Percentiles rank a stretch among this genome's conserved stretches.
These are phyloP conservation scores for Voacanga thouarsii DNA, from an alignment of 257 asterid genomes.

Conservation along the genomic window DNA sequence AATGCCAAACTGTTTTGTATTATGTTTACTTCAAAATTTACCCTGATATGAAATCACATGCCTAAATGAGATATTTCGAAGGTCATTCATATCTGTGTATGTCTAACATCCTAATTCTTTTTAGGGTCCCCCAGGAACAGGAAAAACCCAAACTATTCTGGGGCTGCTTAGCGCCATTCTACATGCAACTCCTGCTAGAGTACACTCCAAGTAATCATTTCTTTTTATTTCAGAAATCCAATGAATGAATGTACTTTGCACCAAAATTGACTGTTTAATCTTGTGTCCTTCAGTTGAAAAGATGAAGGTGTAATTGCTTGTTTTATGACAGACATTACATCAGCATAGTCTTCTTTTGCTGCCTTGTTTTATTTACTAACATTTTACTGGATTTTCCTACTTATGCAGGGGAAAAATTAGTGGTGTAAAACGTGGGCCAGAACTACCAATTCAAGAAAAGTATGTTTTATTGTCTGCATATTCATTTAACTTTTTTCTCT, in stretches of 20 bases:
- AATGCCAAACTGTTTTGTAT: background rate
- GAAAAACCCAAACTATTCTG: conserved; percentile 97
- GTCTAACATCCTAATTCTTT: conserved; percentile 37
- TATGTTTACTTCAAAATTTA: background rate
- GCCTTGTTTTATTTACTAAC: background rate
- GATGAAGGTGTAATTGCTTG: background rate
- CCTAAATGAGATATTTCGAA: background rate
- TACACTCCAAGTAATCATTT: conserved; percentile 57
- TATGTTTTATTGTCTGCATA: conserved; percentile 33
- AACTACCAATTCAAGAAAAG: conserved; percentile 65
- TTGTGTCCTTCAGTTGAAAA: background rate
- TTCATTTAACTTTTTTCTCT: background rate
- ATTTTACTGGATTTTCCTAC: conserved; percentile 2
- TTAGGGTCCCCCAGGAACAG: conserved; percentile 99
- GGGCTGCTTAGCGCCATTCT: conserved; percentile 92
- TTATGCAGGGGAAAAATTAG: conserved; percentile 52
- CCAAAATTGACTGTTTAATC: conserved; percentile 2
- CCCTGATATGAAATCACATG: background rate
- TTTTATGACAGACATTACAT: background rate
- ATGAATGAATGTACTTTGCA: background rate
- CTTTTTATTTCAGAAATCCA: conserved; percentile 9
- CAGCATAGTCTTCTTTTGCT: background rate
- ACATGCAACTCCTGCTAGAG: conserved; percentile 97
- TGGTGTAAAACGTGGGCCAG: conserved; percentile 57
- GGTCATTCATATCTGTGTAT: conserved; percentile 12